phyloP scores from a whole-genome alignment of 345 rosid genomes.

The Gossypium longicalyx region DNA sequence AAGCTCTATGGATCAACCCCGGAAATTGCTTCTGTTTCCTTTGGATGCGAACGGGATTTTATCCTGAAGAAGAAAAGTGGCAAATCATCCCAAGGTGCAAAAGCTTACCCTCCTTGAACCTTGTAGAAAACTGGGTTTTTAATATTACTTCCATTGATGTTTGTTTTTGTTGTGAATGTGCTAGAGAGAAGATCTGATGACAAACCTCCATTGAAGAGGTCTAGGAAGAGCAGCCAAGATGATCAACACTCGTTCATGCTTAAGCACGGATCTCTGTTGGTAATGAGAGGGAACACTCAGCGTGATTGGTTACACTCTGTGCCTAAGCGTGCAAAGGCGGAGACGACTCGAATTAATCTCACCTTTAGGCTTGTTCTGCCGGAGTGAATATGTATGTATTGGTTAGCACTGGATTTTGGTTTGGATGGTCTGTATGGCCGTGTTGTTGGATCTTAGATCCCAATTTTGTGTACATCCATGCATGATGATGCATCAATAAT shows the following conservation, averaged over 20 bases:
- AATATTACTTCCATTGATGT: not conserved
- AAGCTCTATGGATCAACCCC: constrained; percentile 65
- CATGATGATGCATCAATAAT: not conserved
- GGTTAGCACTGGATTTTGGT: not conserved
- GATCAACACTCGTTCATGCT: constrained; percentile 52
- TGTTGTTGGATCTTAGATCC: not conserved
- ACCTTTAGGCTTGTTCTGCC: constrained; percentile 58
- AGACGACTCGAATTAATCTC: constrained; percentile 63
- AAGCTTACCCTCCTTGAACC: not conserved
- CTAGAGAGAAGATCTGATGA: constrained; percentile 31
- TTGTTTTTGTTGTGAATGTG: not conserved
- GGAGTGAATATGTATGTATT: not conserved
- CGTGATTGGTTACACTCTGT: constrained; percentile 90
- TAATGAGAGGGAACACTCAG: constrained; percentile 84
- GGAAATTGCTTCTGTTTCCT: constrained; percentile 76
- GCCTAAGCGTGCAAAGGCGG: constrained; percentile 71
- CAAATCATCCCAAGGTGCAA: constrained; percentile 45
- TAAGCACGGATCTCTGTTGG: constrained; percentile 79
- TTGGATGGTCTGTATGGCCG: not conserved
- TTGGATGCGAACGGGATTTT: constrained; percentile 89
- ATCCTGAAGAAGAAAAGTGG: constrained; percentile 55
- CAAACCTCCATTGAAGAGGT: constrained; percentile 52
- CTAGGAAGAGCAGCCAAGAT: constrained; percentile 30
- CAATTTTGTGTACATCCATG: not conserved
- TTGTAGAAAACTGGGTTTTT: not conserved